Evolutionary conservation across 495 filamentous ascomycete species (phyloP), one percentile per base, ranked within the genome.

Genomic region (Hypoxylon fuscum): DNA sequence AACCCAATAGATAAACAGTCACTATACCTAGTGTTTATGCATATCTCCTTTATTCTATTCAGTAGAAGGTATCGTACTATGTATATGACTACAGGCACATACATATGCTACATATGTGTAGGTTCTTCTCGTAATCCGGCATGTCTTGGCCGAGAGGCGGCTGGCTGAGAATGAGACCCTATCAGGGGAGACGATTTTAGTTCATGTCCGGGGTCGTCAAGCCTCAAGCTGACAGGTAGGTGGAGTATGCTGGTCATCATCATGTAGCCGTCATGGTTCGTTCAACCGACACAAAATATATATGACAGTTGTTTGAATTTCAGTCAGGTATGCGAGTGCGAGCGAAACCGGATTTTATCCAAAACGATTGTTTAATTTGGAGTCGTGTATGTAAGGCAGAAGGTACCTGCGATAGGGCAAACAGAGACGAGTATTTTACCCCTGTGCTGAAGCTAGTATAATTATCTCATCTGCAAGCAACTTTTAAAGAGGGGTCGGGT

Each of bases 151-250:
- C 41, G 15, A 44, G 31, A 50, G 25, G 29, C 51, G 52, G 59
- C 59, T 56, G 38, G 52, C 59, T 62, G 59, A 62, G 44, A 49
- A 35, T 31, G 42, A 18, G 59, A 45, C 43, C 34, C 29, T 45
- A 20, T 44, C 17, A 35, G 31, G 31, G 18, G 25, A 29, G 31
- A 31, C 14, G 20, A 27, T 14, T 47, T 29, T n/a, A n/a, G n/a
- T n/a, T n/a, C n/a, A n/a, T 17, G 18, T 44, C 46, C 46, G 31
- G 46, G 38, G 43, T 59, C 17, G 35, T 29, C 38, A 29, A 59
- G 37, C 47, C 46, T 51, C 40, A 32, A 12, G 4, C 20, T 12
- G 10, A 2, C 10, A 34, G 31, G 9, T 34, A 34, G 27, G 31
- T 40, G 8, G 14, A 14, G 6, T 17, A 5, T 11, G 37, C 17